A percentile compares a stretch with the other conserved stretches of the same genome.
Evolutionary conservation across 2,329 filamentous ascomycete species (phyloP).

Genomic region (Fusarium falciforme): DNA sequence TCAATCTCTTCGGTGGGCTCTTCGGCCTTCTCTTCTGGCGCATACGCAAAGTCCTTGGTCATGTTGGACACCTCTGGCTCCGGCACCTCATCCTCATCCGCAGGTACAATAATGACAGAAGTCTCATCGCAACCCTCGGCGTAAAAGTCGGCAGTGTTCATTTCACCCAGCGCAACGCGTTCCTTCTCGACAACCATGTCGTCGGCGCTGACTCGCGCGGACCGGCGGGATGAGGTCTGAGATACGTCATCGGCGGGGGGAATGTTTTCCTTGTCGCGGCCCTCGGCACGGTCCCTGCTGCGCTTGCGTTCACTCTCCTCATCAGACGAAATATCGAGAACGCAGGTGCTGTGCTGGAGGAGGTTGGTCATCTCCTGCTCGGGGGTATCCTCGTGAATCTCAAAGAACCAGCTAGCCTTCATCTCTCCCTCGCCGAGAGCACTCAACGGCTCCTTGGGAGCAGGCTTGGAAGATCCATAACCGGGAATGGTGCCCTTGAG

Average conservation of each 20-base stretch:
- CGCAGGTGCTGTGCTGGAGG: conserved; percentile 89
- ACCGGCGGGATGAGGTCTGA: conserved; percentile 61
- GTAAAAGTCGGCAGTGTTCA: conserved; percentile 76
- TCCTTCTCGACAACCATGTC: conserved; percentile 73
- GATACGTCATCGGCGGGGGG: conserved; percentile 77
- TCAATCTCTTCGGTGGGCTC: conserved; percentile 48
- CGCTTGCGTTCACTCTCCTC: conserved; percentile 75
- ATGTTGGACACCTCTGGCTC: conserved; percentile 17
- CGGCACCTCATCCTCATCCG: conserved; percentile 63
- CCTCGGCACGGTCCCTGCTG: conserved; percentile 64
- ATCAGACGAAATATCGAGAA: conserved; percentile 89
- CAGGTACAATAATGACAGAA: conserved; percentile 71
- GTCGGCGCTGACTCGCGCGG: conserved; percentile 51
- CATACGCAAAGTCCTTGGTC: conserved; percentile 26
- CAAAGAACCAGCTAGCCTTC: conserved; percentile 85
- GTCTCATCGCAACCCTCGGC: conserved; percentile 72
- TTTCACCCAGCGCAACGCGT: conserved; percentile 73
- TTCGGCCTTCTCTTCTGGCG: conserved; percentile 34
- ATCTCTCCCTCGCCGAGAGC: conserved; percentile 58
- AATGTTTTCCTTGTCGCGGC: conserved; percentile 91
- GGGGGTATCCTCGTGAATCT: conserved; percentile 91
- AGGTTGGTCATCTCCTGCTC: conserved; percentile 93
- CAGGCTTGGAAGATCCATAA: conserved; percentile 59
- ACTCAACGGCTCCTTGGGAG: conserved; percentile 38
- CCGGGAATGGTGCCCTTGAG: conserved; percentile 79